These are phyloP conservation scores for Tolypocladium cylindrosporum DNA, from an alignment of 2,329 filamentous ascomycete genomes.

Conservation along the genomic window DNA sequence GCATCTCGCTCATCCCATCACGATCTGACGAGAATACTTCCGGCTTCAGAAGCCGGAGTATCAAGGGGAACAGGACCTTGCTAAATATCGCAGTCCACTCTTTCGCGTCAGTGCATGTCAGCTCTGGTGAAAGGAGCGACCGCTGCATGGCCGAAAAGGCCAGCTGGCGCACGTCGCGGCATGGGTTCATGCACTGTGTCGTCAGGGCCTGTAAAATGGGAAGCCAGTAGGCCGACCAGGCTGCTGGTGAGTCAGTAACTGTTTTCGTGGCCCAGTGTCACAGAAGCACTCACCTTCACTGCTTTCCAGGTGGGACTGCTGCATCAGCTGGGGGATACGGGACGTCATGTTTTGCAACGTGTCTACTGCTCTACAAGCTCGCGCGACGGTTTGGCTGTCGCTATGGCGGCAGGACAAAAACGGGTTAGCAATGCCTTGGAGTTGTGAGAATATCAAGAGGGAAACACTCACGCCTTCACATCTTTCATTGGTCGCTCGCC, in stretches of 20 bases:
- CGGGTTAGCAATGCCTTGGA: neutral
- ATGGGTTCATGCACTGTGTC: constrained; percentile 87
- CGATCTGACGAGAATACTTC: constrained; percentile 90
- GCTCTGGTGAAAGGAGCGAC: constrained; percentile 71
- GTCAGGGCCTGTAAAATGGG: constrained; percentile 86
- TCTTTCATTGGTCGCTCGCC: constrained; percentile 14
- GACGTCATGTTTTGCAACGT: constrained; percentile 74
- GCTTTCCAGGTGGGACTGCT: constrained; percentile 84
- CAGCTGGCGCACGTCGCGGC: constrained; percentile 81
- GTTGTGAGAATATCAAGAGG: neutral
- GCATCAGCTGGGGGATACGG: constrained; percentile 77
- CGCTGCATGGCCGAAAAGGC: constrained; percentile 81
- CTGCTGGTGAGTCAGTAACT: constrained; percentile 29
- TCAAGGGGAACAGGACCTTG: constrained; percentile 87
- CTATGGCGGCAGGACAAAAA: constrained; percentile 8
- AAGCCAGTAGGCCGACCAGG: constrained; percentile 97
- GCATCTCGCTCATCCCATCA: constrained; percentile 88
- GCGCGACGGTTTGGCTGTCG: constrained; percentile 48
- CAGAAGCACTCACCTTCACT: constrained; percentile 53
- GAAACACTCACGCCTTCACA: constrained; percentile 14
- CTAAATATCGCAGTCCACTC: constrained; percentile 95
- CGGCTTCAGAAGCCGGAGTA: constrained; percentile 78
- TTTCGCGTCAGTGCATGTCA: constrained; percentile 73
- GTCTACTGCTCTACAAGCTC: constrained; percentile 71
- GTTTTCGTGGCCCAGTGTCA: neutral